Evolutionary conservation across 2,329 filamentous ascomycete genomes (phyloP), one percentile per base, ranked within the genome.

Genomic region (Claviceps purpurea): DNA sequence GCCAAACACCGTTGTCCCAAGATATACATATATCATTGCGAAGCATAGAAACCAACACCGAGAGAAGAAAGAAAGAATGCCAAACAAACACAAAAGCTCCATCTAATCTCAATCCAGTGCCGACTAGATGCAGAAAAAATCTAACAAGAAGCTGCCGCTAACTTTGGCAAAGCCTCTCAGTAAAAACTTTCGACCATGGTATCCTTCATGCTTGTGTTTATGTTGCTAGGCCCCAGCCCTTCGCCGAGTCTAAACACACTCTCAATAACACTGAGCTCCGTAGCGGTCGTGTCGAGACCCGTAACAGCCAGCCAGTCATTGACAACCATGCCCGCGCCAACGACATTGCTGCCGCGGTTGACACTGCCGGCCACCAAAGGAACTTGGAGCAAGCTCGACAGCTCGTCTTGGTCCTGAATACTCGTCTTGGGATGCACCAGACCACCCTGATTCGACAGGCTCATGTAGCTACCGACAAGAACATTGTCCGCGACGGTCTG

Each of bases 101-200:
- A 47, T 40, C 11, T 38, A 22, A 49, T 22, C 39, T 8, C 41
- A 18, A 42, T 34, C 16, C 42, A 8, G 18, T 13, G 18, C 7
- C 38, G 50, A 50, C 42, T 30, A 49, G 42, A 38, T 50, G 49
- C 55, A 51, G 59, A 56, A 37, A 59, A 46, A 50, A 59, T 48
- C 11, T 48, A 34, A 30, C 10, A 30, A 34, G 30, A 34, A 34
- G 30, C 10, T 11, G 30, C 30, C 30, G 30, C 30, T 34, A 34
- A 34, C 8, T 30, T 18, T 43, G 52, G n/a, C 46, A 42, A 34
- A 22, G 20, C 22, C 38, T 47, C 22, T 52, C 77, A 98, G 75
- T 98, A 98, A 74, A 97, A 98, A 63, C 88, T 95, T 76, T 98
- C 93, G 56, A 98, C 93, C 81, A 98, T 95, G 59, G 89, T 93